Evolutionary conservation across 345 rosid species (phyloP).

Genomic region (Theobroma cacao): DNA sequence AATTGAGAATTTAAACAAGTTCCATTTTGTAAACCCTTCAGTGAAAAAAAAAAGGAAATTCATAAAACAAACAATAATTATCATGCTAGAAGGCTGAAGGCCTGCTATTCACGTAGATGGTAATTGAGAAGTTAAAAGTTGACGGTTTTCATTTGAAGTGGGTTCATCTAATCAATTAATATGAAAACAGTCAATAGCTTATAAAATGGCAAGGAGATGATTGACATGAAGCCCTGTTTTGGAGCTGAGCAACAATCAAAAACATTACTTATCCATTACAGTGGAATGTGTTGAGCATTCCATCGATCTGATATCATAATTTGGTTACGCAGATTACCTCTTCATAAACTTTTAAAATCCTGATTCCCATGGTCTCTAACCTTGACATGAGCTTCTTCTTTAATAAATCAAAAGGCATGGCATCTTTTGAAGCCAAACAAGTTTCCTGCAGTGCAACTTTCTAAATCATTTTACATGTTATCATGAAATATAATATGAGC

Average conservation of each 20-base stretch:
- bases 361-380: conserved; percentile 72
- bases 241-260: background rate
- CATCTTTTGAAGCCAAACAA: conserved; percentile 93
- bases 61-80: background rate
- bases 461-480: conserved; percentile 17
- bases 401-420: conserved; percentile 76
- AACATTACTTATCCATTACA: background rate
- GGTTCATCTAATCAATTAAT: background rate
- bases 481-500: background rate
- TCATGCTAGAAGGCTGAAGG: background rate
- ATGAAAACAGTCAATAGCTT: background rate
- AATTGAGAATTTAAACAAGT: background rate
- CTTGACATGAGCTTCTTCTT: conserved; percentile 77
- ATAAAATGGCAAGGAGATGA: conserved; percentile 1
- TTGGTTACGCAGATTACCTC: conserved; percentile 50
- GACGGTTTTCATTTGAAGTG: background rate
- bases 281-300: background rate
- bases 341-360: conserved; percentile 66
- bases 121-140: background rate
- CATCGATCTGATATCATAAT: background rate
- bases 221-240: background rate
- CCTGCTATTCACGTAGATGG: background rate
- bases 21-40: background rate
- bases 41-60: background rate
- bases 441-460: conserved; percentile 65